Base-by-base conservation (phyloP, 2,329 filamentous ascomycete species). In the Mollisia scopiformis region DNA sequence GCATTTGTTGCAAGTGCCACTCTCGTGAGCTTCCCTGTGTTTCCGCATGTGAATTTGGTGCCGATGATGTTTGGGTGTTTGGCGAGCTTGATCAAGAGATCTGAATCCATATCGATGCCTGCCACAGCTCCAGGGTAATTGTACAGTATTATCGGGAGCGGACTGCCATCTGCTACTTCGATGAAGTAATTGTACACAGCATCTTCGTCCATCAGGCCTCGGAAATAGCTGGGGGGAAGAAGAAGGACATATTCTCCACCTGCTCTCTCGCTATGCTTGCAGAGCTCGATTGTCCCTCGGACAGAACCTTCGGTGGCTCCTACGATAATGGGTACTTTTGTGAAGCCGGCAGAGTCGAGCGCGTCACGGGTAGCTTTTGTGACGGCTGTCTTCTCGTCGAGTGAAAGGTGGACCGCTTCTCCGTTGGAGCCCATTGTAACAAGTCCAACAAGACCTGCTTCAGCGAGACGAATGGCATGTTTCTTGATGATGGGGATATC, bases 361-460 rank as follows among this genome's bases (percentile, higher is more conserved):
- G 92, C 92, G 73, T 92, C 88, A 58, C 92, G 87, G 8, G 91
- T 94, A 56, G 92, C 90, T 71, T 81, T 81, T 19, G 90, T 94
- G 66, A 95, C 88, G 31, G 85, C 84, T 51, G 86, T 75, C 75
- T 93, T 93, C 77, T 96, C 92, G 64, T 88, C 85, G 47, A 86
- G 85, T 57, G 89, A 91, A 71, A 93, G 88, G 79, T 96, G 92
- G 58, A 92, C 89, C 25, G 92, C 92, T 79, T 96, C 92, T 62
- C 92, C 92, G 77, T 96, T 96, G 68, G 92, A 96, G 64, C 93
- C 92, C 89, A 95, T 92, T 68, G 89, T 89, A 46, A 95, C 90
- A 27, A 96, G 83, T 35, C 92, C 92, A 51, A 88, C 90, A 11
- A 96, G 85, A 8, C 93, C 93, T 60, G 87, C 90, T 73, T 87